Conservation (phyloP, 257 asterid genomes). For the Fraxinus anomala region DNA sequence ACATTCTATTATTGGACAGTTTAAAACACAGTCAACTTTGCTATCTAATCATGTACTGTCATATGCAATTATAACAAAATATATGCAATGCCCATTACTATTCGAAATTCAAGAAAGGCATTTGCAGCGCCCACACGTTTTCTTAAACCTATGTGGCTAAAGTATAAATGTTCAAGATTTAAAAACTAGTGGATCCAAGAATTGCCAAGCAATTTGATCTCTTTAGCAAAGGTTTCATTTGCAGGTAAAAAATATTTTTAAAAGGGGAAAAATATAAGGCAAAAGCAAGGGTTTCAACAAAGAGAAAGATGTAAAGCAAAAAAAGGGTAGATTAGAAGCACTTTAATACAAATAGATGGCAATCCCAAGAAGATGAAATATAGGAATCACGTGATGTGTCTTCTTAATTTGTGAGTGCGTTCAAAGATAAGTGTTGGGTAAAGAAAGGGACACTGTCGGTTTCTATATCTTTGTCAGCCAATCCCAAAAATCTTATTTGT, state of each 20-base stretch:
- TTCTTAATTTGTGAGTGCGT: conserved; percentile 23
- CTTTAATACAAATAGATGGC: conserved; percentile 23
- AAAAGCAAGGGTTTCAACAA: conserved; percentile 23
- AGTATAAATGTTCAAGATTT: conserved; percentile 1
- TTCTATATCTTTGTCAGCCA: conserved; percentile 31
- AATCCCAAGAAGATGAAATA: conserved; percentile 45
- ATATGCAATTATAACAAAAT: too few relatives aligned
- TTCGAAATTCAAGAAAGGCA: conserved; percentile 1
- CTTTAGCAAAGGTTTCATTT: conserved; percentile 1
- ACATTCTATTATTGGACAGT: too few relatives aligned
- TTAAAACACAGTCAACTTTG: too few relatives aligned
- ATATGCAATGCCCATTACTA: neutral
- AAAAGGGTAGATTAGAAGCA: conserved; percentile 11
- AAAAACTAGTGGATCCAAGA: conserved; percentile 12
- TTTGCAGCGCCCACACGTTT: neutral
- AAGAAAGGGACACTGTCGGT: conserved; percentile 46
- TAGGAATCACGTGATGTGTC: conserved; percentile 42
- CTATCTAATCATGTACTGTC: too few relatives aligned
- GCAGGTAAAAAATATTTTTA: neutral
- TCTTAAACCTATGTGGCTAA: neutral
- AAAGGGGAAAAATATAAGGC: conserved; percentile 4
- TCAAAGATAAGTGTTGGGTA: conserved; percentile 40
- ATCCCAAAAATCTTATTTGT: conserved; percentile 6
- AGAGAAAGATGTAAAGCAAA: conserved; percentile 17
- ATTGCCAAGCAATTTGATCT: conserved; percentile 7